Evolutionary conservation across 345 rosid genomes (phyloP), one percentile per base, ranked within the genome.

Genomic region (Rhizophora mangle): DNA sequence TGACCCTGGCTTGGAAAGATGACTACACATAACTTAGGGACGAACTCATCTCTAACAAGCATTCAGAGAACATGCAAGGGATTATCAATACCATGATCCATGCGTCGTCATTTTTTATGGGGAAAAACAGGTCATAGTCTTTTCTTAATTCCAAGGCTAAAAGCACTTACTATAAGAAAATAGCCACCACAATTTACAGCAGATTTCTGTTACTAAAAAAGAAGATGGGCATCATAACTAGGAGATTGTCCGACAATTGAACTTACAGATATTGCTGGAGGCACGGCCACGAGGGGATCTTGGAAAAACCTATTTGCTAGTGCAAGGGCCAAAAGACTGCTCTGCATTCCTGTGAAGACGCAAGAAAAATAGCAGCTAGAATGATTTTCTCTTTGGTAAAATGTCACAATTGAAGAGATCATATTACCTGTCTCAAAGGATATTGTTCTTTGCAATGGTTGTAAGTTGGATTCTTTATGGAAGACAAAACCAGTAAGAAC

Each of bases 241-340:
- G 8, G 26, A 51, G 36, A 75, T 46, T 51, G 29, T 19, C 13
- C 0, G 21, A 26, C 31, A 55, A 59, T 68, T 65, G 37, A 55
- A 62, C 96, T 86, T 70, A 91, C 98, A 10, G 95, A 94, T 43
- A 91, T 85, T n/a, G 98, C 96, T 3, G 96, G 95, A 62, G 97
- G 97, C 64, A 94, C 87, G 29, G 89, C 88, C 9, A 94, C 98
- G 6, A 94, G 90, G 27, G 97, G 97, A 85, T 94, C 98, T 75
- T 85, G 79, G 81, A 94, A 94, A 73, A 94, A 94, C 76, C 76
- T 89, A 65, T 93, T 94, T 2, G 98, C 98, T 43, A 94, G 88
- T 6, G 98, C 88, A 37, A 94, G 90, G 34, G 96, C 98, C 57
- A 91, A 73, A 75, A 91, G 98, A 74, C 98, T 94, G 83, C 98